Evolutionary conservation across 306 rosid species (phyloP).

Genomic region (Trifolium repens): DNA sequence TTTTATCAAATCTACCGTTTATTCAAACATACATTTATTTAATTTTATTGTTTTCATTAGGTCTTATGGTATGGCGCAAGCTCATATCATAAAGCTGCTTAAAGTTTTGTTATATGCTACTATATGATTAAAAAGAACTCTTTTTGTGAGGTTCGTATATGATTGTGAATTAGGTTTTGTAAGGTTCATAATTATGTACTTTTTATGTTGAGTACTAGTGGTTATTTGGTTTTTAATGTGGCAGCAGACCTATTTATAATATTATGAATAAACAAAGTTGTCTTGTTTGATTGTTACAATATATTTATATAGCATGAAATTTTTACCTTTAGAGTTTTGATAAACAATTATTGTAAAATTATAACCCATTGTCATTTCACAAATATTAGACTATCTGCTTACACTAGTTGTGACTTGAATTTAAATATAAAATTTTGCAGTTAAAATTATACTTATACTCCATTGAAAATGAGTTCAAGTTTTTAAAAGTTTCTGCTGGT

Average conservation of each 20-base stretch:
- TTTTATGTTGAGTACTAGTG: background rate
- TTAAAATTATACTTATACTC: too few species aligned
- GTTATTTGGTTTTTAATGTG: too few species aligned
- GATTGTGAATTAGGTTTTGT: background rate
- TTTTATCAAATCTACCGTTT: too few species aligned
- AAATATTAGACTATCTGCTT: too few species aligned
- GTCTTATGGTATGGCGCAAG: background rate
- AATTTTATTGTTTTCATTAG: background rate
- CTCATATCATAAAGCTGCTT: background rate
- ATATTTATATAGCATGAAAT: background rate
- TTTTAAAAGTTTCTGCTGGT: too few species aligned
- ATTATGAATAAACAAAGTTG: background rate
- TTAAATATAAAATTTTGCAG: background rate
- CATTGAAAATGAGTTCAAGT: too few species aligned
- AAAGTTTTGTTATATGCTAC: background rate
- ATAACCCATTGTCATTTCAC: too few species aligned
- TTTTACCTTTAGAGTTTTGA: background rate
- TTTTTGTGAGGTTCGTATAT: background rate
- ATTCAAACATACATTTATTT: too few species aligned
- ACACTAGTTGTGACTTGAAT: too few species aligned
- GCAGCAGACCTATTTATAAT: too few species aligned
- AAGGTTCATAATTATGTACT: background rate
- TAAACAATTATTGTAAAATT: background rate
- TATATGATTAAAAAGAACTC: background rate
- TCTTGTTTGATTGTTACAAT: background rate